Percentiles rank a stretch among this genome's conserved stretches.
phyloP scores from a whole-genome alignment of 2,329 filamentous ascomycete genomes.

The Colletotrichum gloeosporioides region DNA sequence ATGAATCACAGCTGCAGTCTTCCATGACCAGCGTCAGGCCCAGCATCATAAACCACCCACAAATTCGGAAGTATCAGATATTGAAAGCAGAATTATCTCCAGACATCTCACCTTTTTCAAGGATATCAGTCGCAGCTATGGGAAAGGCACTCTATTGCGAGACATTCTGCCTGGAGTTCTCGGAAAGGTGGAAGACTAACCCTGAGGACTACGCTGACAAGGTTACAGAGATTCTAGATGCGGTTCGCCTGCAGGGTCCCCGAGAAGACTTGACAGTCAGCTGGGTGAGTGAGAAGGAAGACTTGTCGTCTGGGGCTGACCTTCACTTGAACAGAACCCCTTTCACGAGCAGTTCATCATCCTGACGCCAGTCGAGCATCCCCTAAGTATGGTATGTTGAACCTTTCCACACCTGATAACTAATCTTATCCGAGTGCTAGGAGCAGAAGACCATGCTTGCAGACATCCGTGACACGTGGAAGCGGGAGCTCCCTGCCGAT shows the following conservation, averaged over 20 bases:
- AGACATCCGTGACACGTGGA: neutral
- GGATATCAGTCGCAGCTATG: neutral
- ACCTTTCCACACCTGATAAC: neutral
- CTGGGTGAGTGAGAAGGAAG: neutral
- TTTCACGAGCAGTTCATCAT: neutral
- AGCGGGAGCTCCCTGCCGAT: neutral
- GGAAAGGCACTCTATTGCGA: neutral
- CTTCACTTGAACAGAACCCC: neutral
- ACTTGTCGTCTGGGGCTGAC: neutral
- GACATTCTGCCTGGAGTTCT: neutral
- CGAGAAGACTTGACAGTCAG: neutral
- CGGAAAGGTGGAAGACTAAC: neutral
- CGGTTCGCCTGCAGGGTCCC: neutral
- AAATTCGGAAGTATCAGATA: neutral
- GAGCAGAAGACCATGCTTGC: neutral
- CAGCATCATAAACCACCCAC: neutral
- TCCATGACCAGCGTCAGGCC: accelerated
- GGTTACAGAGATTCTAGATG: neutral
- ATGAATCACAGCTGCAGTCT: neutral
- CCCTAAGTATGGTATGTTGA: neutral
- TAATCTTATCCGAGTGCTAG: neutral
- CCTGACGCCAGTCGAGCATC: neutral
- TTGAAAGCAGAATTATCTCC: accelerated
- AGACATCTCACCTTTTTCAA: accelerated
- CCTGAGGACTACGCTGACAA: neutral